Evolutionary conservation across 1,139 yeast species (phyloP).

Genomic region (Keqinozyma sinolaborantium): DNA sequence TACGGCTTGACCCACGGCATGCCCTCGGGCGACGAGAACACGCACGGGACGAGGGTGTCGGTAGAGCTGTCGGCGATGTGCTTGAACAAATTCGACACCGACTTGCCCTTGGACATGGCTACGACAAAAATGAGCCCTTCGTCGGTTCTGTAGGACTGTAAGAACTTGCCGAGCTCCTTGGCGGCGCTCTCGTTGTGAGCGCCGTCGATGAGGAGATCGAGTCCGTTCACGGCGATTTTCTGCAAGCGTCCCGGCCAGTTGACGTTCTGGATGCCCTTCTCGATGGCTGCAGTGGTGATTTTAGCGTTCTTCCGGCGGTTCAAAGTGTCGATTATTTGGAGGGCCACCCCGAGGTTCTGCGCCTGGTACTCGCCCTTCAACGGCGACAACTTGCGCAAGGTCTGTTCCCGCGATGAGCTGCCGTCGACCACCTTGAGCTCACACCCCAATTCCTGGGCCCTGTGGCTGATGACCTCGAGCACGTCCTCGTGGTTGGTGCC

Average conservation of each 20-base stretch:
- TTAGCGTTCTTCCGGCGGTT: slow-evolving; percentile 9
- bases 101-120: slow-evolving; percentile 76
- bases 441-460: slow-evolving; percentile 16
- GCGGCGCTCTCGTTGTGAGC: slow-evolving; percentile 93
- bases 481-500: slow-evolving; percentile 57
- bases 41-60: slow-evolving; percentile 61
- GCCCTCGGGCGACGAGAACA: slow-evolving; percentile 68
- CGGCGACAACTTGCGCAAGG: slow-evolving; percentile 40
- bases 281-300: slow-evolving; percentile 32
- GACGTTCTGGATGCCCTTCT: slow-evolving; percentile 48
- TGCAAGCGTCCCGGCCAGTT: slow-evolving; percentile 69
- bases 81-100: slow-evolving; percentile 47
- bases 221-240: slow-evolving; percentile 21
- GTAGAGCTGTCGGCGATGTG: slow-evolving; percentile 40
- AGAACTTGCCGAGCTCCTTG: slow-evolving; percentile 47
- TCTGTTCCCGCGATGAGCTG: slow-evolving; percentile 6
- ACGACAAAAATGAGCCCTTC: slow-evolving; percentile 57
- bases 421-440: slow-evolving; percentile 17
- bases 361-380: slow-evolving; percentile 70
- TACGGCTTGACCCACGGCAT: slow-evolving; percentile 88
- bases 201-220: slow-evolving; percentile 59
- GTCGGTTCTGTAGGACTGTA: slow-evolving; percentile 16
- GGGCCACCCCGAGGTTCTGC: slow-evolving; percentile 66
- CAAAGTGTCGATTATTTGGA: slow-evolving; percentile 49
- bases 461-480: slow-evolving; percentile 33